phyloP scores from a whole-genome alignment of 2,329 filamentous ascomycete species.

The Calonectria honghensis region DNA sequence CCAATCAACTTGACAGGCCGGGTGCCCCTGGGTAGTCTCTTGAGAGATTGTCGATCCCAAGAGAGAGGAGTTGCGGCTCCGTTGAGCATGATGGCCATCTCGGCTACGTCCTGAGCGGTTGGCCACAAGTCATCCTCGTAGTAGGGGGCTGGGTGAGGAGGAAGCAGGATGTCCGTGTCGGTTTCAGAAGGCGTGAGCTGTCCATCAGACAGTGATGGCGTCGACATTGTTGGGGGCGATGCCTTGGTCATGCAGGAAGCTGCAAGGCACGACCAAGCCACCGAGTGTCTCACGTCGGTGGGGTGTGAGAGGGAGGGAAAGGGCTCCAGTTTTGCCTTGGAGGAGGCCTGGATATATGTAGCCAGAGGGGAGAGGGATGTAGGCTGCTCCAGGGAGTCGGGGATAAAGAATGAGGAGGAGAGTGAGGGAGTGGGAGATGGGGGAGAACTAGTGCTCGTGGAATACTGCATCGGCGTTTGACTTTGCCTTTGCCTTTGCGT shows the following conservation, averaged over 20 bases:
- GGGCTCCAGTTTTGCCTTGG: slow-evolving; percentile 36
- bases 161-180: slow-evolving; percentile 52
- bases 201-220: slow-evolving; percentile 54
- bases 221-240: slow-evolving; percentile 53
- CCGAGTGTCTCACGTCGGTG: slow-evolving; percentile 50
- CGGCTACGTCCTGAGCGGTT: slow-evolving; percentile 53
- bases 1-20: slow-evolving; percentile 67
- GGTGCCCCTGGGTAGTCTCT: slow-evolving; percentile 59
- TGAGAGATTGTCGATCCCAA: slow-evolving; percentile 55
- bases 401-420: slow-evolving; percentile 26
- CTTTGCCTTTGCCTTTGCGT: slow-evolving; percentile 40
- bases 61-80: slow-evolving; percentile 50
- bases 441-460: slow-evolving; percentile 42
- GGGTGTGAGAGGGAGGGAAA: slow-evolving; percentile 32
- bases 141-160: slow-evolving; percentile 34
- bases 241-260: slow-evolving; percentile 51
- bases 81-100: slow-evolving; percentile 55
- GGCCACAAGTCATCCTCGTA: slow-evolving; percentile 53
- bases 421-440: slow-evolving; percentile 40
- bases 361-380: slow-evolving; percentile 36
- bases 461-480: slow-evolving; percentile 46
- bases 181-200: slow-evolving; percentile 55
- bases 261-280: slow-evolving; percentile 55
- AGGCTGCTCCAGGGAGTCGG: slow-evolving; percentile 19
- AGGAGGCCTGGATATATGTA: slow-evolving; percentile 38